Base-by-base conservation (phyloP, 2,329 filamentous ascomycete species). In the Didymella pinodella region DNA sequence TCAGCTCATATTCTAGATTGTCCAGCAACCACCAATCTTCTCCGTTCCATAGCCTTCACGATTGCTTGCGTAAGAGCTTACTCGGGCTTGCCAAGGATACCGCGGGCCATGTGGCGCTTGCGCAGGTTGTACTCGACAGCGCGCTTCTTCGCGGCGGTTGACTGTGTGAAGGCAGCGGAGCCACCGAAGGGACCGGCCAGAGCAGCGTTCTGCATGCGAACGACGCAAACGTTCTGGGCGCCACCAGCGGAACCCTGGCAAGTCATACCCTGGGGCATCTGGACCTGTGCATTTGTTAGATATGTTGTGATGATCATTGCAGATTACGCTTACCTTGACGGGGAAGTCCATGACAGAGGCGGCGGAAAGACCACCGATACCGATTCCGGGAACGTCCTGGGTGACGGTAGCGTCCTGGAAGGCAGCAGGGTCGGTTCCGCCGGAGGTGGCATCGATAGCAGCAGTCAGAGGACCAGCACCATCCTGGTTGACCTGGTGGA, bases 401-500 rank as follows among this genome's bases (percentile, higher is more conserved):
- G 80, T 85, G 60, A 90, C 84, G 51, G 83, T 68, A 16, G 87
- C 87, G 3, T 70, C 75, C 75, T 87, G 71, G 82, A 90, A 90
- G 29, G 88, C 88, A 40, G 76, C 69, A 25, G 82, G 72, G 67
- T 89, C 85, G 4, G 83, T 86, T 53, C 88, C 88, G 32, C 86
- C 87, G 1, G 86, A 89, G 26, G 86, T 88, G 41, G 80, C 77
- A 68, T 90, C 88, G 48, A 90, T 79, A 43, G 80, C 79, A 8
- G 87, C 87, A 29, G 79, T 83, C 47, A 90, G 77, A 1, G 87
- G 87, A 2, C 88, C 88, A 0, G 87, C 88, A 22, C 88, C 88
- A 67, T 90, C 88, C 75, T 90, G 87, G 82, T 90, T 90, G 79
- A 90, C 85, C 59, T 90, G 85, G 74, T 88, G 86, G 79, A 85